phyloP scores from a whole-genome alignment of 257 asterid species.

The Penstemon eatonii region DNA sequence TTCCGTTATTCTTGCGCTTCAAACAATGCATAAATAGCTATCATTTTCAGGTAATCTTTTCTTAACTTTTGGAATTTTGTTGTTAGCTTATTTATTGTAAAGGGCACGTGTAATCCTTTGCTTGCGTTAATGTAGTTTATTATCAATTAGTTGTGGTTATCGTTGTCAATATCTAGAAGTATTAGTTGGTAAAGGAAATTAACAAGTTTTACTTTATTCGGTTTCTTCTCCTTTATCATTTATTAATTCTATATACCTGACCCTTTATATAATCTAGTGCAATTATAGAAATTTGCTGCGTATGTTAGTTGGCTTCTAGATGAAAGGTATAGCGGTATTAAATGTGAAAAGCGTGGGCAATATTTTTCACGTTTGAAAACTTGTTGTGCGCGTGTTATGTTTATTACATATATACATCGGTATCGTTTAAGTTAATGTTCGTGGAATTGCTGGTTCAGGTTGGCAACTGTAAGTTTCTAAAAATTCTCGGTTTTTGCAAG shows the following conservation, averaged over 20 bases:
- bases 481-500: conserved; percentile 6
- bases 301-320: conserved; percentile 18
- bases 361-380: conserved; percentile 4
- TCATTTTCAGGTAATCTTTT: conserved; percentile 76
- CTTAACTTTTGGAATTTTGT: neutral
- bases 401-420: conserved; percentile 8
- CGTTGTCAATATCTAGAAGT: conserved; percentile 13
- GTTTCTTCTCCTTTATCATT: conserved; percentile 11
- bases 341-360: neutral
- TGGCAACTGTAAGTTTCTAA: neutral
- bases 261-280: conserved; percentile 11
- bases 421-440: neutral
- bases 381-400: neutral
- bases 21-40: conserved; percentile 74
- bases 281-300: conserved; percentile 10
- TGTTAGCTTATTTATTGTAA: conserved; percentile 5
- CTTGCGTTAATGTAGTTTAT: neutral
- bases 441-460: conserved; percentile 12
- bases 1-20: conserved; percentile 74
- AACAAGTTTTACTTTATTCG: conserved; percentile 11
- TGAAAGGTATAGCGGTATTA: conserved; percentile 4
- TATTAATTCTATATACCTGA: conserved; percentile 7
- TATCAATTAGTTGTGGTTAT: neutral
- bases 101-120: conserved; percentile 17
- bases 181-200: neutral